Conservation (phyloP, 768 basidiomycete genomes). For the Roridomyces roridus region DNA sequence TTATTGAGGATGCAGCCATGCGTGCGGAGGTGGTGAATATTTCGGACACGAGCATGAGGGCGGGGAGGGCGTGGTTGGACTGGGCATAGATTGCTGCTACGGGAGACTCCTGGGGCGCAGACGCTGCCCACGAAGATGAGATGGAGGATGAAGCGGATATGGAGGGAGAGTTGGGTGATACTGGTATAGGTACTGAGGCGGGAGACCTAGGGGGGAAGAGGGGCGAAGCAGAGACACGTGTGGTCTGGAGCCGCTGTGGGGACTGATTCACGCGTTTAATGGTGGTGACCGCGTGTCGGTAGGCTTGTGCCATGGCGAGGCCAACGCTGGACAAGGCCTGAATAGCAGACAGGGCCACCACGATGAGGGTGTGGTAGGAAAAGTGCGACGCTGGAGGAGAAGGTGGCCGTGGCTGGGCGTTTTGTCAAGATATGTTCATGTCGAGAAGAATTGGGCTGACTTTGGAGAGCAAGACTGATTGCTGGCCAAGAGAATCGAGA, state of each 20-base stretch:
- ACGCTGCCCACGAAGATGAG: conserved; percentile 18
- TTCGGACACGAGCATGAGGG: conserved; percentile 53
- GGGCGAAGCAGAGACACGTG: conserved; percentile 11
- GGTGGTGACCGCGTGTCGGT: conserved; percentile 67
- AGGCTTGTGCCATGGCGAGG: conserved; percentile 70
- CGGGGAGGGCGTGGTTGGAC: conserved; percentile 47
- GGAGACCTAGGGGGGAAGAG: conserved; percentile 22
- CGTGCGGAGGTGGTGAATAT: conserved; percentile 56
- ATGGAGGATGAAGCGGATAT: conserved; percentile 22
- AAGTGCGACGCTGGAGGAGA: conserved; percentile 34
- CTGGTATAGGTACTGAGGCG: conserved; percentile 7
- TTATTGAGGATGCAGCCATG: conserved; percentile 51
- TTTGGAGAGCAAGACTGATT: conserved; percentile 35
- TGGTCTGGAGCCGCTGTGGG: conserved; percentile 5
- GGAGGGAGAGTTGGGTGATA: conserved; percentile 12
- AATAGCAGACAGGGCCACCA: conserved; percentile 76
- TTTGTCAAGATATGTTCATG: neutral
- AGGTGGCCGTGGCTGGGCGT: conserved; percentile 32
- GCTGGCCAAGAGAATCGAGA: conserved; percentile 67
- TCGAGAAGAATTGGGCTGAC: conserved; percentile 27
- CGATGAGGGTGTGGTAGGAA: conserved; percentile 56
- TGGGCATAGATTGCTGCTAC: conserved; percentile 5
- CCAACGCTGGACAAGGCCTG: conserved; percentile 74
- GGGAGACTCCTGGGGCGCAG: conserved; percentile 6
- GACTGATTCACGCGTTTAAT: conserved; percentile 70